Percentiles rank a stretch among this genome's conserved stretches.
Conservation (phyloP, 2,329 filamentous ascomycete genomes). For the Cytospora mali region DNA sequence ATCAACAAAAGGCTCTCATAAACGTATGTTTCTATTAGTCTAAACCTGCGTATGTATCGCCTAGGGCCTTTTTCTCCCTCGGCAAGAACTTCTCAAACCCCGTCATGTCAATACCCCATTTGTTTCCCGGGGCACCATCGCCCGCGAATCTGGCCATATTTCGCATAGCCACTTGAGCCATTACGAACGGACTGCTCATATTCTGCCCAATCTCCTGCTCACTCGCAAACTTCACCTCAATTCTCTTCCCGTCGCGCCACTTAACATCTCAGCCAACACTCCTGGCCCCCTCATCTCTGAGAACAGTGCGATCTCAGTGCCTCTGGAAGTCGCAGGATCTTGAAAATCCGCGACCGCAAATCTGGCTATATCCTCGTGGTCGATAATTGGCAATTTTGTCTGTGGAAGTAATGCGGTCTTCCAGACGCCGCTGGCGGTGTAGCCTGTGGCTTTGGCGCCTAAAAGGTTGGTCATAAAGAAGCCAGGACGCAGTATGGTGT, state of each 20-base stretch:
- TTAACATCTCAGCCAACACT: not conserved
- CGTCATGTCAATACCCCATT: not conserved
- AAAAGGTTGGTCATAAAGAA: slow-evolving; percentile 57
- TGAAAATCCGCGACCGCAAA: slow-evolving; percentile 47
- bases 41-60: not conserved
- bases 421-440: slow-evolving; percentile 43
- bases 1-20: not conserved
- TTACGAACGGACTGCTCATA: not conserved
- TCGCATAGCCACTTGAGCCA: not conserved
- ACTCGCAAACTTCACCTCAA: not conserved
- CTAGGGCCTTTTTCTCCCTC: not conserved
- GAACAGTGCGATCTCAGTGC: not conserved
- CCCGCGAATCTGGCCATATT: not conserved
- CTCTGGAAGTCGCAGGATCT: not conserved
- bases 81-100: not conserved
- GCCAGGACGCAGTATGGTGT: slow-evolving; percentile 52
- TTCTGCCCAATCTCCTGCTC: not conserved
- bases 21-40: not conserved
- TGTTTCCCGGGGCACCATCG: not conserved
- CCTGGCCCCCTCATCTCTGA: not conserved
- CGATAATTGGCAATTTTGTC: slow-evolving; percentile 46
- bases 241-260: not conserved
- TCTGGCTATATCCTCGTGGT: slow-evolving; percentile 50
- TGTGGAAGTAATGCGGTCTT: slow-evolving; percentile 40
- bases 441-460: slow-evolving; percentile 43